Evolutionary conservation across 768 basidiomycete species (phyloP), one percentile per base, ranked within the genome.

Genomic region (Mycena filopes): DNA sequence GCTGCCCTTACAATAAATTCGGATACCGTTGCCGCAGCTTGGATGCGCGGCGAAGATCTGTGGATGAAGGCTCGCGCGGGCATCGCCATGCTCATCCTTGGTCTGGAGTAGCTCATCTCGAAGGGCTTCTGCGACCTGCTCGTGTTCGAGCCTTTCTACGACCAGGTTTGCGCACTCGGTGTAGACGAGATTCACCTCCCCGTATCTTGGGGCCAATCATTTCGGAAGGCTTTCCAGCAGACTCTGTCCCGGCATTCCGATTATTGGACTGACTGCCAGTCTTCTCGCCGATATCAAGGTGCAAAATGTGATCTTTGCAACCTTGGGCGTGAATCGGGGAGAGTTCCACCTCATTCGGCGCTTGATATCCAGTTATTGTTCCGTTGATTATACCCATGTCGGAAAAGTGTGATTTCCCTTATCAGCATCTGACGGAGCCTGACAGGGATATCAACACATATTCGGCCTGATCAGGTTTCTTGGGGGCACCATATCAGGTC

Each of bases 111-210:
- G 33, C 33, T 33, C 20, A 63, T 49, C 11, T 69, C 69, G 28
- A 45, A 65, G 16, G 59, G 63, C 11, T 75, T 77, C 49, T 41
- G 28, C 7, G 31, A 56, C 18, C 63, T 76, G 18, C 55, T 75
- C 18, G 58, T 57, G 9, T 43, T 57, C 36, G 51, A 65, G 40
- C 25, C 18, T 1, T 77, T 76, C 54, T 50, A 43, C n/a, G 56
- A 51, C 8, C 70, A 71, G 4, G 50, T 77, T 20, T 70, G 65
- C 40, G 67, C 60, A 13, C 65, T 74, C 43, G 74, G 69, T 2
- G 66, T 78, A 20, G 75, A 78, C 50, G 74, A 77, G 55, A 50
- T 71, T 23, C 77, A 76, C 51, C 66, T 77, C 1, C 56, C 11
- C 10, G 59, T 33, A 43, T 51, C 18, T 76, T 74, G 75, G 76